Evolutionary conservation across 1,284 basidiomycete genomes (phyloP).

Genomic region (Malassezia sympodialis): DNA sequence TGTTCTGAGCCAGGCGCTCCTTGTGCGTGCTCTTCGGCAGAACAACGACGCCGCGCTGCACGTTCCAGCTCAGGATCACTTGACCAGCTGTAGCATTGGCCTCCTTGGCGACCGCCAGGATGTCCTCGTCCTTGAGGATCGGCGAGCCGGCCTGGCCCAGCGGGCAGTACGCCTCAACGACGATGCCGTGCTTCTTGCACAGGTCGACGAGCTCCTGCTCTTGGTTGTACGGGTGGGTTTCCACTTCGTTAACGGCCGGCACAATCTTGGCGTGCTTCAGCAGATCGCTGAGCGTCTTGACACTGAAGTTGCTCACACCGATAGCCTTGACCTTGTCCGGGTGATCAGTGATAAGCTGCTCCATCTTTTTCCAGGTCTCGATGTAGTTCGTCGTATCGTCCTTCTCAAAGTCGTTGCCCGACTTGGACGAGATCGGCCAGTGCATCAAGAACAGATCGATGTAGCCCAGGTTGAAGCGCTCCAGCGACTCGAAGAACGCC

Average conservation of each 20-base stretch:
- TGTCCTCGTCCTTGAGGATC: conserved; percentile 60
- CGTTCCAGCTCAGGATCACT: conserved; percentile 61
- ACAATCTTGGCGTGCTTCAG: conserved; percentile 29
- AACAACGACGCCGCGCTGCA: conserved; percentile 53
- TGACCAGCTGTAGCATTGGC: conserved; percentile 54
- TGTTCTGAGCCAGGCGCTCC: conserved; percentile 62
- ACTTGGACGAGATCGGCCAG: conserved; percentile 25
- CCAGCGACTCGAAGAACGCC: conserved; percentile 62
- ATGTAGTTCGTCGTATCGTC: conserved; percentile 24
- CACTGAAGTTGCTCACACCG: conserved; percentile 54
- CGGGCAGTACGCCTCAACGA: conserved; percentile 71
- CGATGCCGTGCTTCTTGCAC: conserved; percentile 61
- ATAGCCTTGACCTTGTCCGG: conserved; percentile 48
- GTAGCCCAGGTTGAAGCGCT: conserved; percentile 62
- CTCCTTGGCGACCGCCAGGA: conserved; percentile 57
- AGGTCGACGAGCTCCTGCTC: conserved; percentile 61
- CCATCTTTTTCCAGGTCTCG: conserved; percentile 37
- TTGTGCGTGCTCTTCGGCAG: conserved; percentile 52
- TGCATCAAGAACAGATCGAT: conserved; percentile 50
- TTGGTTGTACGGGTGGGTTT: conserved; percentile 28
- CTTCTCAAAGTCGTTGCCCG: conserved; percentile 16
- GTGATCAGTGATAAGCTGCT: conserved; percentile 34
- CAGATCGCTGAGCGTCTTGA: conserved; percentile 24
- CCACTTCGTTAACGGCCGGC: conserved; percentile 37
- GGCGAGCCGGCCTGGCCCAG: conserved; percentile 67